phyloP scores from a whole-genome alignment of 2,329 filamentous ascomycete genomes.

The Alternaria tenuissima region DNA sequence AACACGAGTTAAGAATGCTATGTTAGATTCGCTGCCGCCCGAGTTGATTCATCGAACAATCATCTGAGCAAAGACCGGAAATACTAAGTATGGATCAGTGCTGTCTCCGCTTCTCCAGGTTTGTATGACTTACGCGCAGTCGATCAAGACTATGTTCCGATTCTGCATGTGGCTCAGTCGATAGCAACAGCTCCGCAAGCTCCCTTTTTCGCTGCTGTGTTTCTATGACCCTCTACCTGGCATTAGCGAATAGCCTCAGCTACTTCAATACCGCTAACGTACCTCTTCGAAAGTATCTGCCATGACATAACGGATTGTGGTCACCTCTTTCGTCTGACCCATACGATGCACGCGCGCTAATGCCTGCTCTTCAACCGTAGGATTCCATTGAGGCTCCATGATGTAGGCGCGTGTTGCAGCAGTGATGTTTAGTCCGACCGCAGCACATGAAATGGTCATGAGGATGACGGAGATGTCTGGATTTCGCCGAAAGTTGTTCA shows the following conservation, averaged over 20 bases:
- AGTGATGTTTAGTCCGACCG: conserved; percentile 52
- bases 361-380: conserved; percentile 56
- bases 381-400: conserved; percentile 62
- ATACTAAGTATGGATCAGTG: neutral
- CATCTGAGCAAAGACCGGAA: neutral
- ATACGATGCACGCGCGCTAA: conserved; percentile 44
- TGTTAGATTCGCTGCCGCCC: too few species aligned
- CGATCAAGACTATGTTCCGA: neutral
- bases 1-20: fast-evolving
- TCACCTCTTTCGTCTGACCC: conserved; percentile 39
- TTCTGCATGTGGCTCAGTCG: neutral
- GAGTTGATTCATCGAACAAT: neutral
- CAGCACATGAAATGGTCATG: conserved; percentile 61
- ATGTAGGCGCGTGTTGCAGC: conserved; percentile 59
- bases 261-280: neutral
- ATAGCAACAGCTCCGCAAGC: neutral
- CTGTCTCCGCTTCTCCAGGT: neutral
- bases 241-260: neutral
- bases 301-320: conserved; percentile 52
- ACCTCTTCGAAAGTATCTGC: conserved; percentile 49
- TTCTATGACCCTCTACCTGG: neutral
- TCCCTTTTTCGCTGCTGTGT: neutral
- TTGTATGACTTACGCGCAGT: neutral
- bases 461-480: conserved; percentile 53
- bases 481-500: conserved; percentile 54